Evolutionary conservation across 2,329 filamentous ascomycete genomes (phyloP).

Genomic region (Ceratocystis papillata): DNA sequence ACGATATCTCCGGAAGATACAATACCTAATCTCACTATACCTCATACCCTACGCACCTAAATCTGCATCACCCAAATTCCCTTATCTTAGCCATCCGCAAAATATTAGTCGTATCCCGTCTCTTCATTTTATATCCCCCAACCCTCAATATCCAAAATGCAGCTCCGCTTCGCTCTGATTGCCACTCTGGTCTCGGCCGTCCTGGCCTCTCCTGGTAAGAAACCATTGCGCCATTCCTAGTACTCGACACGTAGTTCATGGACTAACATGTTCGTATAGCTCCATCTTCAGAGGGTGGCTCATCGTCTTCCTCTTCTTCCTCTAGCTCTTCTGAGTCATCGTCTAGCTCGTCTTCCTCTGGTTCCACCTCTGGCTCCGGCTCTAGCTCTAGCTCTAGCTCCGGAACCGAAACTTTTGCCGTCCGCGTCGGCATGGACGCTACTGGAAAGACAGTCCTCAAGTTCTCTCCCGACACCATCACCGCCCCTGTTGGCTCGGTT

Average conservation of each 20-base stretch:
- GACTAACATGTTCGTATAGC: slow-evolving; percentile 7
- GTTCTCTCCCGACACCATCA: slow-evolving; percentile 57
- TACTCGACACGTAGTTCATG: no score
- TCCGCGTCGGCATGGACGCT: slow-evolving; percentile 49
- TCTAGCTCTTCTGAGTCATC: not conserved
- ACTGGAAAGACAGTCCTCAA: slow-evolving; percentile 42
- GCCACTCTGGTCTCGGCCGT: slow-evolving; percentile 37
- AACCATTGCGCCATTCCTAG: not conserved
- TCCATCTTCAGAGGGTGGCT: not conserved
- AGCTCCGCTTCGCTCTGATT: slow-evolving; percentile 39
- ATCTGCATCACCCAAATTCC: not conserved
- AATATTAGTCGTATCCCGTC: not conserved
- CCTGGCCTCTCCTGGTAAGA: slow-evolving; percentile 29
- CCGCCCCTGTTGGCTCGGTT: slow-evolving; percentile 55
- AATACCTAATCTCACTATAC: slow-evolving; percentile 28
- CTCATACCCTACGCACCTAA: slow-evolving; percentile 28
- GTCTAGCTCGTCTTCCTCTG: not conserved
- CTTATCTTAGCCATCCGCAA: not conserved
- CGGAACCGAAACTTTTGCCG: slow-evolving; percentile 28
- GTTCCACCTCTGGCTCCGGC: not conserved
- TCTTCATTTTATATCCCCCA: not conserved
- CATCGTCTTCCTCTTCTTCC: not conserved
- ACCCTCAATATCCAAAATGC: slow-evolving; percentile 37
- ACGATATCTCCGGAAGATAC: slow-evolving; percentile 12
- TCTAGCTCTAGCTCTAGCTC: slow-evolving; percentile 6